Evolutionary conservation across 352 stramenopile species (phyloP), one percentile per base, ranked within the genome.

Genomic region (Pythium monospermum): DNA sequence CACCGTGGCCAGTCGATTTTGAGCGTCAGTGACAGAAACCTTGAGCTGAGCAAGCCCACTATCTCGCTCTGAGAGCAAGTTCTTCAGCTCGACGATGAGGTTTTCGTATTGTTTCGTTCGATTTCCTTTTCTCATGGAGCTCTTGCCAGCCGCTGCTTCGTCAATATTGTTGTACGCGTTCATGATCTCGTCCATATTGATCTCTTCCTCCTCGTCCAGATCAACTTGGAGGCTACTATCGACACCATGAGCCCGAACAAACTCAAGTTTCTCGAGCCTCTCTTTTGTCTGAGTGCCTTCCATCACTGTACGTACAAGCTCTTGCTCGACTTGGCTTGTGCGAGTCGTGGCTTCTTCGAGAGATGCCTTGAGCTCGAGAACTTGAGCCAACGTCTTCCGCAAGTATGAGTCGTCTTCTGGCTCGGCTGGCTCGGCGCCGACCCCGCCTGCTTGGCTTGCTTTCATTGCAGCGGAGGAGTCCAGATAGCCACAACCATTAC

Each of bases 11-110:
- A 74, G 46, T 4, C 73, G 59, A 6, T 61, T 16, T 31, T 85
- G 76, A 1, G 60, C 52, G 12, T 74, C 68, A 1, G 61, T 59
- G 6, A 81, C 49, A 6, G 65, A 53, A 25, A 28, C 45, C 22
- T 73, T 61, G 7, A 71, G 64, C 31, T 76, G 64, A 4, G 42
- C 35, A 15, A 85, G 44, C 3, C 61, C 68, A 26, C 49, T 59
- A 8, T 81, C 59, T 23, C 81, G 80, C 27, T 77, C 76, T 10
- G 60, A 47, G 0, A 87, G 41, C 2, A 73, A 60, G 18, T 52
- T 75, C 65, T 87, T 87, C 5, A 87, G 62, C 45, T 87, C 76
- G 1, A 81, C 66, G 27, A 87, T 85, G 15, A 87, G 59, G n/a
- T 83, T 61, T 25, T 87, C 76, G 49, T 87, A 85, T 44, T 83